phyloP scores from a whole-genome alignment of 148 eudicot species.

The Chenopodium formosanum region DNA sequence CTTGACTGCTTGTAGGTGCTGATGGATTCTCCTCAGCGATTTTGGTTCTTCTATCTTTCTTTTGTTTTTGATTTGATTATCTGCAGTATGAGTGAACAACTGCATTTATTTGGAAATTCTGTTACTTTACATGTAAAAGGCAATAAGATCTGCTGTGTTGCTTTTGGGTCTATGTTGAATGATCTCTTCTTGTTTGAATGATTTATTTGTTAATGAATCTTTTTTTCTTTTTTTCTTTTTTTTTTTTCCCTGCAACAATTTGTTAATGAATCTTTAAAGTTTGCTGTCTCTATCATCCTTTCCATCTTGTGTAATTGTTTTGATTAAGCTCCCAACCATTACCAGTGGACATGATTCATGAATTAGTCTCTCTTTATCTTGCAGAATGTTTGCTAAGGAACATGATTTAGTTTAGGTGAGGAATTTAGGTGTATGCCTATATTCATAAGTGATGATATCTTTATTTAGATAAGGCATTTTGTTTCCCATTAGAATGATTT shows the following conservation, averaged over 20 bases:
- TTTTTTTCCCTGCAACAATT: no score
- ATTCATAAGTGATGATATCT: background rate
- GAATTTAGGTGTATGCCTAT: background rate
- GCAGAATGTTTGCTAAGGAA: background rate
- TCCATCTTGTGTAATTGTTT: background rate
- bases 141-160: background rate
- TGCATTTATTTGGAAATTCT: background rate
- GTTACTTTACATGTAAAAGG: background rate
- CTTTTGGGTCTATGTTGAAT: background rate
- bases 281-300: background rate
- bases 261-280: background rate
- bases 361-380: background rate
- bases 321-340: background rate
- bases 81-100: background rate
- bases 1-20: slow-evolving; percentile 17
- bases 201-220: background rate
- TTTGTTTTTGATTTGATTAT: background rate
- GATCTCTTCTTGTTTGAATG: no score
- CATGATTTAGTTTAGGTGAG: background rate
- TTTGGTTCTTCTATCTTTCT: background rate
- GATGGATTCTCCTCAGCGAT: background rate
- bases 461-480: background rate
- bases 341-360: background rate
- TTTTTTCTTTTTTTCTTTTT: no score
- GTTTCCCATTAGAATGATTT: background rate